phyloP scores from a whole-genome alignment of 2,329 filamentous ascomycete genomes.

The Botrytis porri region DNA sequence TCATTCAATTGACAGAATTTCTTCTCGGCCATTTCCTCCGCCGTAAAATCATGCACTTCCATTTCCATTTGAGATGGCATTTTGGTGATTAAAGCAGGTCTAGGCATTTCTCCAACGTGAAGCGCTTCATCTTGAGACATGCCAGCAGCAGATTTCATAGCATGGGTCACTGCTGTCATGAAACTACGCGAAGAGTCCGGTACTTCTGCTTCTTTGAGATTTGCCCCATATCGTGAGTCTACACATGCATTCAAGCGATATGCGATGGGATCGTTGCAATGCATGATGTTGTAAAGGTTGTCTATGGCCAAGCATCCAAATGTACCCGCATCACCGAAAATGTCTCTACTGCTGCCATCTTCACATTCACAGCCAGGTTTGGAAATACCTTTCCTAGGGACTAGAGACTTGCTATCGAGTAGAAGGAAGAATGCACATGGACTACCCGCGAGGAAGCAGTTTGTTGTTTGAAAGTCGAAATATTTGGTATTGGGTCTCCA shows the following conservation, averaged over 20 bases:
- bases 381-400: conserved; percentile 70
- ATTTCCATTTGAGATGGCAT: conserved; percentile 74
- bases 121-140: conserved; percentile 40
- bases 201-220: conserved; percentile 74
- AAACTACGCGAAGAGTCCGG: conserved; percentile 68
- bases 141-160: conserved; percentile 61
- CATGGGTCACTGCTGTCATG: conserved; percentile 61
- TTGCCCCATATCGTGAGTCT: conserved; percentile 73
- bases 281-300: conserved; percentile 93
- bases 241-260: conserved; percentile 90
- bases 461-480: conserved; percentile 90
- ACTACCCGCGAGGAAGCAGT: conserved; percentile 85
- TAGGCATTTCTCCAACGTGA: conserved; percentile 41
- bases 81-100: conserved; percentile 41
- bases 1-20: conserved; percentile 88
- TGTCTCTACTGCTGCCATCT: conserved; percentile 52
- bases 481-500: conserved; percentile 50
- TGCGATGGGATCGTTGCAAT: conserved; percentile 70
- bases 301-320: conserved; percentile 93
- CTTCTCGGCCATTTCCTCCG: conserved; percentile 88
- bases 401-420: conserved; percentile 68
- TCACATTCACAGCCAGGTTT: conserved; percentile 72
- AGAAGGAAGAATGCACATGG: conserved; percentile 91
- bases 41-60: conserved; percentile 90
- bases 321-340: conserved; percentile 74